Conservation (phyloP, 2,329 filamentous ascomycete genomes). For the Colletotrichum australisinense region DNA sequence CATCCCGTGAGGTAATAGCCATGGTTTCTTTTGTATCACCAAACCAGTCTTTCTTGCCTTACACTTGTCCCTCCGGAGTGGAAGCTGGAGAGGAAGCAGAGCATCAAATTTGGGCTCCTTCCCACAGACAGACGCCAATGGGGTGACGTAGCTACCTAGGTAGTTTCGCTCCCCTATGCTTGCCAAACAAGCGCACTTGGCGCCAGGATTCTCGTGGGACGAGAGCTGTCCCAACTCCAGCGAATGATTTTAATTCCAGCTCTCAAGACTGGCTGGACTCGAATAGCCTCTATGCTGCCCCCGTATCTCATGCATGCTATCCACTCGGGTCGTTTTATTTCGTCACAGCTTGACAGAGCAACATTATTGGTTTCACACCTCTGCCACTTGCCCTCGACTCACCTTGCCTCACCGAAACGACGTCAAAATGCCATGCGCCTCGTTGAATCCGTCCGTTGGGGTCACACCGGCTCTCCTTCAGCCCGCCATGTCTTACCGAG, state of each 20-base stretch:
- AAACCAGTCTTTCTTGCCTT: neutral
- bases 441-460: slow-evolving; percentile 10
- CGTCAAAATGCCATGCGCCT: neutral
- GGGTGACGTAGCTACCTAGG: neutral
- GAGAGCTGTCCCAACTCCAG: neutral
- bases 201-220: neutral
- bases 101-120: neutral
- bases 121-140: neutral
- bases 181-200: neutral
- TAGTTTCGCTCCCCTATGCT: neutral
- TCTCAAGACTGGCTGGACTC: neutral
- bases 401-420: slow-evolving; percentile 6
- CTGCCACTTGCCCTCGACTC: neutral
- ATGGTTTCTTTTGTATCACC: neutral
- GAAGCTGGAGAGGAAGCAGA: too few relatives aligned
- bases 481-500: slow-evolving; percentile 24
- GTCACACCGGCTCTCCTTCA: neutral
- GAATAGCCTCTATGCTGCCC: neutral
- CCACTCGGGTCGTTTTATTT: neutral
- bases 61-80: neutral
- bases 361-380: neutral
- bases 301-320: neutral
- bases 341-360: neutral
- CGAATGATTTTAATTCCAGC: neutral
- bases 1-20: too few relatives aligned